Evolutionary conservation across 768 basidiomycete species (phyloP), one percentile per base, ranked within the genome.

Genomic region (Rhodocollybia butyracea): DNA sequence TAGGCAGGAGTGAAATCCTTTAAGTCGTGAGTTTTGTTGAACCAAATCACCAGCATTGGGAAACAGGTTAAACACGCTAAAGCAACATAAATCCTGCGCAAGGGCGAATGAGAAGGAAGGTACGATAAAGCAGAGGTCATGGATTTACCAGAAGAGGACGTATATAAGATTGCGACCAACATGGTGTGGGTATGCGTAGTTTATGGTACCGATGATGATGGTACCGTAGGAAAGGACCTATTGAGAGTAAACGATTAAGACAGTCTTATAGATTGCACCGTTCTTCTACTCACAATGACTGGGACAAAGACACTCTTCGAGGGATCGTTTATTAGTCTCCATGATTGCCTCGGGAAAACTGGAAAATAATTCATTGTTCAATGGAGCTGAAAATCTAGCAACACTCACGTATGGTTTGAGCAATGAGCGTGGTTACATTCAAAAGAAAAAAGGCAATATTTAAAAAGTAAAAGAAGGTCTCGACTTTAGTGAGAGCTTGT

Each of bases 171-270:
- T 61, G 6, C 69, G 64, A 41, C 62, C 64, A 21, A 73, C 61
- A 57, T 70, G 70, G 1, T 73, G 71, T 7, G 74, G 73, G n/a
- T 75, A 68, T 29, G 68, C 72, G 48, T 78, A 78, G 57, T 78
- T 76, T 57, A 80, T 74, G 0, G 73, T 74, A 8, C 78, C 77
- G 50, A 80, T 77, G 53, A 79, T 66, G 45, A 79, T 76, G 4
- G 76, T 78, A 7, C 78, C 78, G 57, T 79, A 78, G 3, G 76
- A 78, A n/a, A 79, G 66, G 6, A 77, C 76, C 76, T 77, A 40
- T 17, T 32, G n/a, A 3, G 31, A 24, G n/a, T n/a, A n/a, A n/a
- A n/a, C n/a, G 19, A 38, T 1, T 17, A 36, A 24, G 48, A 13
- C 41, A 19, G 13, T 38, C n/a, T 13, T 26, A 29, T 45, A 17